Base-by-base conservation (phyloP, 106 monocot genomes). In the Platanthera zijinensis region DNA sequence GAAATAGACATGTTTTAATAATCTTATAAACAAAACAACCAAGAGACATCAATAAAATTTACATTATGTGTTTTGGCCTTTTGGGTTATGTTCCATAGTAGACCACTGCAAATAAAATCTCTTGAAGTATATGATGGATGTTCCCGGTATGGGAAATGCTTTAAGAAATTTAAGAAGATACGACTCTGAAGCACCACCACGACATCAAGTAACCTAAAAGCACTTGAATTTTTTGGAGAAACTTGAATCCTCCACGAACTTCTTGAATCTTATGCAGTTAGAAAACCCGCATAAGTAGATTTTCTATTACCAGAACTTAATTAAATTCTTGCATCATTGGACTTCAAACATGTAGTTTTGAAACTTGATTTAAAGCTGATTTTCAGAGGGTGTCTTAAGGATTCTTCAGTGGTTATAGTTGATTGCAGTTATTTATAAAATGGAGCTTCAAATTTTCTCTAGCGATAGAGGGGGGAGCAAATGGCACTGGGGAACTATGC, bases 241-340 rank as follows among this genome's bases (percentile, higher is more conserved):
- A 97, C 76, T 83, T 77, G 78, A 97, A 97, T 82, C 93, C 93
- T 75, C 75, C 68, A 86, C 96, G 93, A 15, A 97, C 96, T 91
- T 97, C 96, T 85, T 97, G 93, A 75, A 97, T 97, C 76, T 97
- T 97, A 63, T 96, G 90, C 78, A 93, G 93, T 61, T 97, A 97
- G 84, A 91, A 97, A 28, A 91, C 82, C 28, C 86, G 84, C 93
- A 93, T 86, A 39, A 86, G 79, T 74, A 87, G 80, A 80, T 96
- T 93, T 80, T 96, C 93, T 75, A 25, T 25, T 25, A 25, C 25
- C 25, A 25, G 25, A 25, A 25, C 25, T 25, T 25, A 25, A 25
- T 25, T 25, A 25, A 25, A 25, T 25, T 25, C 25, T 25, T 25
- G 25, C 25, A 25, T 25, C 25, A 25, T 25, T 25, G 25, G 25